Conservation (phyloP, 2,329 filamentous ascomycete genomes). For the Lachnellula cervina region DNA sequence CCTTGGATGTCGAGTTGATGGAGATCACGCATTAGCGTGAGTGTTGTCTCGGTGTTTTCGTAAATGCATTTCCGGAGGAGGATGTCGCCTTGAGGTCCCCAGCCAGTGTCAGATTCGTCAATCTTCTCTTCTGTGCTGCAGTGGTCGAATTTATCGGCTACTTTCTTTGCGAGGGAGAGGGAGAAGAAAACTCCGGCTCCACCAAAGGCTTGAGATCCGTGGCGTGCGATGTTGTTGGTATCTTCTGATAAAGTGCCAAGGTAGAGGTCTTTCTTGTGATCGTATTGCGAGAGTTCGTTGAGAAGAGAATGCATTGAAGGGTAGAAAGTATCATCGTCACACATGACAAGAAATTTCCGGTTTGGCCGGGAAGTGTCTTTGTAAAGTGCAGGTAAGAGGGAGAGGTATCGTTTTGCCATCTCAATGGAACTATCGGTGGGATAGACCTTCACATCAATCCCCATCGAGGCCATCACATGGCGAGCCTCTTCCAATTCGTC, state of each 20-base stretch:
- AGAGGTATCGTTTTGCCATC: slow-evolving; percentile 56
- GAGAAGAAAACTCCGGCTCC: slow-evolving; percentile 31
- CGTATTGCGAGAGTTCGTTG: slow-evolving; percentile 19
- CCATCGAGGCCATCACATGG: slow-evolving; percentile 41
- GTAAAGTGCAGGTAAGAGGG: slow-evolving; percentile 50
- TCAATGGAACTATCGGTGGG: slow-evolving; percentile 48
- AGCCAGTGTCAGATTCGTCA: slow-evolving; percentile 50
- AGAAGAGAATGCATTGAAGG: slow-evolving; percentile 30
- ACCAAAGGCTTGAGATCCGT: slow-evolving; percentile 31
- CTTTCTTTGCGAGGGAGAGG: slow-evolving; percentile 40
- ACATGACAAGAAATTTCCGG: slow-evolving; percentile 38
- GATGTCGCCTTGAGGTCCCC: slow-evolving; percentile 43
- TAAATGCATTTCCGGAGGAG: slow-evolving; percentile 30
- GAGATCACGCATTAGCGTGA: slow-evolving; percentile 27
- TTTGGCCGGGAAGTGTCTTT: slow-evolving; percentile 43
- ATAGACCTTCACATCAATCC: slow-evolving; percentile 54
- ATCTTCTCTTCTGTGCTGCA: slow-evolving; percentile 49
- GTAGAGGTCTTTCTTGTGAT: slow-evolving; percentile 25
- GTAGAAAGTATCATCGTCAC: slow-evolving; percentile 33
- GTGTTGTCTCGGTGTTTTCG: slow-evolving; percentile 29
- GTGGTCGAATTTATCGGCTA: slow-evolving; percentile 41
- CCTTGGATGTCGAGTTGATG: slow-evolving; percentile 30
- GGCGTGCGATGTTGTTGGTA: slow-evolving; percentile 27
- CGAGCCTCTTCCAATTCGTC: slow-evolving; percentile 47
- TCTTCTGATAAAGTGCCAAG: slow-evolving; percentile 32